Conservation (phyloP, 2,329 filamentous ascomycete species). For the Alternaria hordeiaustralica region DNA sequence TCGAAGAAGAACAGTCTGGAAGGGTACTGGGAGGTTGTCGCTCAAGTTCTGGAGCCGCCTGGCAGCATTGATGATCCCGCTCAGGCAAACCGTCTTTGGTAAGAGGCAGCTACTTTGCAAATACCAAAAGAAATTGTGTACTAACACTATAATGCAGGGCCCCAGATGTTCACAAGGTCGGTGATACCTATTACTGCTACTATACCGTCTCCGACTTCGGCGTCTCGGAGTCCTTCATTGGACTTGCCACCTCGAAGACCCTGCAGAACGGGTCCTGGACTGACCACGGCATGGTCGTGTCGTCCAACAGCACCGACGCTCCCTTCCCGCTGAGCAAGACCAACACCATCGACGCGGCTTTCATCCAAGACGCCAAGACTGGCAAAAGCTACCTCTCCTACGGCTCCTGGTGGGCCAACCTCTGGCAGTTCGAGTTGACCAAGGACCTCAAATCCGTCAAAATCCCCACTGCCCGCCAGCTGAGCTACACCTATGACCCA, state of each 20-base stretch:
- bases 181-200: constrained; percentile 63
- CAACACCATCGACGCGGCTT: constrained; percentile 57
- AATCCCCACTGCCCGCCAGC: background rate
- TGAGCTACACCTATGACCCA: constrained; percentile 9
- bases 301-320: constrained; percentile 41
- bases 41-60: constrained; percentile 10
- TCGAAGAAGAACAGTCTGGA: constrained; percentile 11
- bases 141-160: constrained; percentile 5
- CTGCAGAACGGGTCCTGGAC: constrained; percentile 63
- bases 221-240: constrained; percentile 64
- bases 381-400: constrained; percentile 59
- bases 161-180: constrained; percentile 19
- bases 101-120: background rate
- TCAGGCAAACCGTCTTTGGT: constrained; percentile 6
- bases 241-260: constrained; percentile 54
- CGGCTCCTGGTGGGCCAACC: constrained; percentile 65
- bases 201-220: constrained; percentile 67
- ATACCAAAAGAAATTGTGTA: too few relatives aligned
- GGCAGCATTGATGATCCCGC: constrained; percentile 7
- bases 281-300: constrained; percentile 59
- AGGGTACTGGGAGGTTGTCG: constrained; percentile 9
- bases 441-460: constrained; percentile 3
- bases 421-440: constrained; percentile 4
- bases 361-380: constrained; percentile 43
- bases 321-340: constrained; percentile 2